These are phyloP conservation scores for Silene latifolia DNA, from an alignment of 148 eudicot genomes.

Conservation along the genomic window DNA sequence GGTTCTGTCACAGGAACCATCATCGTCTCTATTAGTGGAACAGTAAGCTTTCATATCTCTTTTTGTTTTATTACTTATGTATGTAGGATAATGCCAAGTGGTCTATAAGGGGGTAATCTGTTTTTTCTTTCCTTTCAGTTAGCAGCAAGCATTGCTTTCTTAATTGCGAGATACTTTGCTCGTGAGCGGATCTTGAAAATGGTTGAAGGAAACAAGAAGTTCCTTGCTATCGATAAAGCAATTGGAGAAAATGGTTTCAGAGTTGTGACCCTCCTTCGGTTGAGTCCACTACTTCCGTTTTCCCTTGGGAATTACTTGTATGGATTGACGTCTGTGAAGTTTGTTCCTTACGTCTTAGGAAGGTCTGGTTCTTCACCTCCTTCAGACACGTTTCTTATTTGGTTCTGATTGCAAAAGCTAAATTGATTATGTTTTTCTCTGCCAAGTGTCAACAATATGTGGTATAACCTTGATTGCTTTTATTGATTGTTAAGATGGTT, in stretches of 20 bases:
- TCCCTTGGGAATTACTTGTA: conserved; percentile 94
- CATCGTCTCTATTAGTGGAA: conserved; percentile 94
- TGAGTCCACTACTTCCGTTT: conserved; percentile 98
- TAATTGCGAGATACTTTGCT: conserved; percentile 98
- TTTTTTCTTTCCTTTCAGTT: conserved; percentile 46
- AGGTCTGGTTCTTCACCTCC: conserved; percentile 57
- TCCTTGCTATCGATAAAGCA: conserved; percentile 97
- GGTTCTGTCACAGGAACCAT: conserved; percentile 84
- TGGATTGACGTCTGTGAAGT: conserved; percentile 93
- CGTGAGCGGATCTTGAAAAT: conserved; percentile 96
- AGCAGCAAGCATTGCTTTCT: conserved; percentile 92
- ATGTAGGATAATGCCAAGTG: neutral
- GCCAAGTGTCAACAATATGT: conserved; percentile 3
- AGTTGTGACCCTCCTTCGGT: conserved; percentile 93
- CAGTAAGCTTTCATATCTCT: conserved; percentile 46
- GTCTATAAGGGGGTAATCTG: neutral
- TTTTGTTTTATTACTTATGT: too few relatives aligned
- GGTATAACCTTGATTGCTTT: neutral
- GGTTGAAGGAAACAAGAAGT: conserved; percentile 97
- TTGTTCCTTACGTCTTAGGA: conserved; percentile 90
- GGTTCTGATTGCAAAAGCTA: conserved; percentile 2
- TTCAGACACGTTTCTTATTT: conserved; percentile 9
- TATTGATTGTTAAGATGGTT: neutral
- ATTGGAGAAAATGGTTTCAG: conserved; percentile 97
- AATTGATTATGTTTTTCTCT: neutral